Evolutionary conservation across 176 grass and related monocot species (phyloP), one percentile per base, ranked within the genome.

Genomic region (Oryza brachyantha): DNA sequence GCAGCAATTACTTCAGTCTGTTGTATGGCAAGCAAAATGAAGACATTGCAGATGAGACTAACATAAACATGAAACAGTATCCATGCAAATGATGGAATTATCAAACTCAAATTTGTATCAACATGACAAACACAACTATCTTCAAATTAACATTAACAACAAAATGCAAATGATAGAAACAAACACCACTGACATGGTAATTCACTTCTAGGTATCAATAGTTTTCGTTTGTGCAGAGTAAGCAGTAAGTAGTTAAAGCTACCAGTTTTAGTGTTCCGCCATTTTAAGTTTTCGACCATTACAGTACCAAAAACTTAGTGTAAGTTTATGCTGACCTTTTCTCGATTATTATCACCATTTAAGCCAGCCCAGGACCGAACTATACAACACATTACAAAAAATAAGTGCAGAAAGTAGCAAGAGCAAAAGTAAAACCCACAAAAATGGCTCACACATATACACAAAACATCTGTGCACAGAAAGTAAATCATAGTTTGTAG

Each of bases 1-100:
- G 96, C 96, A 76, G 96, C 96, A 90, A 98, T 98, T 84, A 94
- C 88, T 89, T 94, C 90, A 88, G 92, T 98, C 96, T 98, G 92
- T 31, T 73, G 61, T 31, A 75, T 67, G 55, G 73, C 50, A 79
- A 70, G 71, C 26, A 80, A 76, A 74, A 76, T 26, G 31, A 80
- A 82, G 10, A 31, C 57, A 64, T 81, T 76, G 71, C 16, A 70
- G 21, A 85, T 58, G 37, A 70, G 12, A 76, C 3, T 60, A 48
- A 67, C 39, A 79, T 14, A 73, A 73, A 12, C 40, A 80, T 60
- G 31, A 64, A 84, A 73, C 5, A 37, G 29, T 73, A 61, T 19
- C 45, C 66, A 83, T 17, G 40, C 5, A 70, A 42, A 61, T 29
- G 0, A 13, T 46, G 70, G 54, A 54, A 75, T 14, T 27, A 64